Percentiles rank a stretch among this genome's conserved stretches.
phyloP scores from a whole-genome alignment of 139 green algal species.

The Yamagishiella unicocca region DNA sequence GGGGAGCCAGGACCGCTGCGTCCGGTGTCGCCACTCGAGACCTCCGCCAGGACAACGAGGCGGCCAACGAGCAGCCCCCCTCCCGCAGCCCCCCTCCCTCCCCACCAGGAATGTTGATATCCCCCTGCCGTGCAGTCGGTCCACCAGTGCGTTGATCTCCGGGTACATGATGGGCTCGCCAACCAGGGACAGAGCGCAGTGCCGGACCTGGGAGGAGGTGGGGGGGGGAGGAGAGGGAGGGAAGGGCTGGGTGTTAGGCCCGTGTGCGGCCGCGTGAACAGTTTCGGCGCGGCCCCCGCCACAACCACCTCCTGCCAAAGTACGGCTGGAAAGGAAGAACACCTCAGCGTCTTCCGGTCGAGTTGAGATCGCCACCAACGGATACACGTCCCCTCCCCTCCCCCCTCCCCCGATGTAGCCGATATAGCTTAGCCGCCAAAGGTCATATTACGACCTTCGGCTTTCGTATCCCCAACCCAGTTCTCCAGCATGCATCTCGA shows the following conservation, averaged over 20 bases:
- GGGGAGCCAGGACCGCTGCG: neutral
- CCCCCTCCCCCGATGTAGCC: no score
- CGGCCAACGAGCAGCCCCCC: neutral
- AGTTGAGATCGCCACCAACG: no score
- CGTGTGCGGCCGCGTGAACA: no score
- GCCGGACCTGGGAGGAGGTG: constrained; percentile 59
- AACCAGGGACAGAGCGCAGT: constrained; percentile 87
- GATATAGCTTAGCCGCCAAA: no score
- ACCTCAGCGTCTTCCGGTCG: no score
- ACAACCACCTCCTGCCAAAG: no score
- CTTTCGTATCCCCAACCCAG: no score
- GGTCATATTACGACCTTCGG: no score
- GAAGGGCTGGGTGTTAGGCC: neutral
- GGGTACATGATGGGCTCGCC: constrained; percentile 95
- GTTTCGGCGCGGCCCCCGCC: no score
- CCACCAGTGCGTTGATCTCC: constrained; percentile 83
- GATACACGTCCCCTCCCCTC: no score
- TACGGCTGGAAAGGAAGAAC: no score
- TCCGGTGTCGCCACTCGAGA: neutral
- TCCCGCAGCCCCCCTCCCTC: constrained; percentile 57
- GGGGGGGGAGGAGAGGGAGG: neutral
- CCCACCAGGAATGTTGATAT: constrained; percentile 92
- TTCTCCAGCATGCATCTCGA: no score
- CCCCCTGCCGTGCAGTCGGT: constrained; percentile 72
- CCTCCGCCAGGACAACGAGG: neutral